These are phyloP conservation scores for Diaporthe amygdali DNA, from an alignment of 2,329 filamentous ascomycete species.

Conservation along the genomic window DNA sequence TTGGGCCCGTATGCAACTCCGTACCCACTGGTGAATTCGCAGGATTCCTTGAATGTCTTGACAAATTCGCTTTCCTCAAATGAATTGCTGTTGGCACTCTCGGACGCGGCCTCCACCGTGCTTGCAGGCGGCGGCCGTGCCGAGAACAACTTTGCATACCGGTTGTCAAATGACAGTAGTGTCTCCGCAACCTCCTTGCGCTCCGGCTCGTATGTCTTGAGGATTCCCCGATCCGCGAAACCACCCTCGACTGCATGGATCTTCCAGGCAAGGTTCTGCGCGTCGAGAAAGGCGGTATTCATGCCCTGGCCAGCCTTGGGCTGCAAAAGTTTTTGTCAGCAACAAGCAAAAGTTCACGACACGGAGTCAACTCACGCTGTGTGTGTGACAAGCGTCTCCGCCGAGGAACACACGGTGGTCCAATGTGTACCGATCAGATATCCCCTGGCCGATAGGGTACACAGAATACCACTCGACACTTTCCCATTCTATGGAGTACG, in stretches of 20 bases:
- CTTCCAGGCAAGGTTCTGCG: slow-evolving; percentile 94
- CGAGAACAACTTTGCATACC: slow-evolving; percentile 90
- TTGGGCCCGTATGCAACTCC: slow-evolving; percentile 87
- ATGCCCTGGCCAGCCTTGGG: slow-evolving; percentile 81
- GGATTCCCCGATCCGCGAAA: slow-evolving; percentile 75
- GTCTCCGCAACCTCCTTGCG: slow-evolving; percentile 84
- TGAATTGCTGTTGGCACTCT: slow-evolving; percentile 20
- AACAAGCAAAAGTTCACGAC: not conserved
- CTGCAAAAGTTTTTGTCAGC: slow-evolving; percentile 43
- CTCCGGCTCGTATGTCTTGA: slow-evolving; percentile 87
- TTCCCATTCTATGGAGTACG: slow-evolving; percentile 72
- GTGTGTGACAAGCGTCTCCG: slow-evolving; percentile 81
- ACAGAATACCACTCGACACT: slow-evolving; percentile 76
- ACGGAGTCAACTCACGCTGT: slow-evolving; percentile 59
- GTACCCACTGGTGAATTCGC: slow-evolving; percentile 92
- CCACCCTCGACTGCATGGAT: slow-evolving; percentile 88
- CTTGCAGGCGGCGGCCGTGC: slow-evolving; percentile 73
- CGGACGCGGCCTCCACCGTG: slow-evolving; percentile 72
- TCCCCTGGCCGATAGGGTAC: slow-evolving; percentile 78
- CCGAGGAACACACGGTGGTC: slow-evolving; percentile 75
- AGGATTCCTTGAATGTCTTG: slow-evolving; percentile 87
- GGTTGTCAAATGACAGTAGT: slow-evolving; percentile 84
- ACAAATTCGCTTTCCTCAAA: slow-evolving; percentile 78
- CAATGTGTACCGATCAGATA: slow-evolving; percentile 70
- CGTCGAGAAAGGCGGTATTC: slow-evolving; percentile 82